A percentile compares a stretch with the other conserved stretches of the same genome.
Evolutionary conservation across 2,329 filamentous ascomycete species (phyloP).

Genomic region (Pseudogymnoascus sp.): DNA sequence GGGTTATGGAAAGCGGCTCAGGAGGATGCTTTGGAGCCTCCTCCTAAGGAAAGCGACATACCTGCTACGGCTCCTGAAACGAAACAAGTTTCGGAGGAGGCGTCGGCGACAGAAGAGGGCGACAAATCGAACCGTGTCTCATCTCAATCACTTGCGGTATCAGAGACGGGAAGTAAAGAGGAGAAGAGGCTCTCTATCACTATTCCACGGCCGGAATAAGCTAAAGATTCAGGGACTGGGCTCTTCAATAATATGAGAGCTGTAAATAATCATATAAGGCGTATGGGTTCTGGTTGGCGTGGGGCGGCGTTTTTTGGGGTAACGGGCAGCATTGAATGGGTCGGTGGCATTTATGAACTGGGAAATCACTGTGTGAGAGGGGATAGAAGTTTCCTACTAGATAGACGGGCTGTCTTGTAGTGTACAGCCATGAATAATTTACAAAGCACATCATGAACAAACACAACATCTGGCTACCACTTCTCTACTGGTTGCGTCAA

Average conservation of each 20-base stretch:
- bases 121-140: slow-evolving; percentile 19
- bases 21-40: slow-evolving; percentile 13
- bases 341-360: not conserved
- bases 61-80: not conserved
- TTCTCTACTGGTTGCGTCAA: not conserved
- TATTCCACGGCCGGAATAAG: slow-evolving; percentile 26
- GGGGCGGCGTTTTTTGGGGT: not conserved
- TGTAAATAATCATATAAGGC: not conserved
- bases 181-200: slow-evolving; percentile 30
- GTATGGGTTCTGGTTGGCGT: not conserved
- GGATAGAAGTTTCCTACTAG: not conserved
- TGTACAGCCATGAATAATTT: not conserved
- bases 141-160: slow-evolving; percentile 15
- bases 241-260: not conserved
- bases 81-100: not conserved
- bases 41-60: not conserved
- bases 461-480: not conserved
- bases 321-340: not conserved
- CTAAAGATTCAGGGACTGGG: not conserved
- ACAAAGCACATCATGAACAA: not conserved
- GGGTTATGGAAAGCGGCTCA: slow-evolving; percentile 13
- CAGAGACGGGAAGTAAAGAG: slow-evolving; percentile 23
- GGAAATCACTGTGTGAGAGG: not conserved
- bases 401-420: not conserved
- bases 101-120: slow-evolving; percentile 10